These are phyloP conservation scores for Penicillium sp. DNA, from an alignment of 2,329 filamentous ascomycete species.

Conservation along the genomic window DNA sequence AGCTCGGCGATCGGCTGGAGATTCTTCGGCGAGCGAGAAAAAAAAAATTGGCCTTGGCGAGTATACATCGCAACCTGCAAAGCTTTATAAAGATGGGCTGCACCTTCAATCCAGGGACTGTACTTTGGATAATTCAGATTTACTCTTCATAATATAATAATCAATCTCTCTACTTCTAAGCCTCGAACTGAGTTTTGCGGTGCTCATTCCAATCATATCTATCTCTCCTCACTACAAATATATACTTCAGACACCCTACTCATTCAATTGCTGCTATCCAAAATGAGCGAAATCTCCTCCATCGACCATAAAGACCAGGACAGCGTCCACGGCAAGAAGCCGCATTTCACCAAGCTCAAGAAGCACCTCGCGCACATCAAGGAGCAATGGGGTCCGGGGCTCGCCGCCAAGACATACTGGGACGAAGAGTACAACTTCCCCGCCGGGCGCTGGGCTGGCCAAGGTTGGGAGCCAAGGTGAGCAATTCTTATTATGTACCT, in stretches of 20 bases:
- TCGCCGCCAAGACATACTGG: conserved; percentile 13
- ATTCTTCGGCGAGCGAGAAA: neutral
- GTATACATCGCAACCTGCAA: no score
- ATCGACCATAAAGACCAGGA: neutral
- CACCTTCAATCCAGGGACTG: neutral
- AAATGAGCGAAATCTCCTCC: conserved; percentile 6
- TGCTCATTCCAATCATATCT: no score
- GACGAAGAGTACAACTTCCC: conserved; percentile 20
- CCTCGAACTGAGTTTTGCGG: neutral
- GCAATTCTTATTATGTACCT: neutral
- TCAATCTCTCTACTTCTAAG: neutral
- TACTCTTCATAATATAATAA: neutral
- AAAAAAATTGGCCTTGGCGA: neutral
- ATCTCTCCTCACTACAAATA: neutral
- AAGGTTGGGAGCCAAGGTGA: conserved; percentile 8
- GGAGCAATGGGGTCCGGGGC: conserved; percentile 10
- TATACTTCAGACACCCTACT: neutral
- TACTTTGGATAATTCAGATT: neutral
- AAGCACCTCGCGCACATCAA: conserved; percentile 6
- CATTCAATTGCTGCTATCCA: neutral
- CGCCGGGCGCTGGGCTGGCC: conserved; percentile 13
- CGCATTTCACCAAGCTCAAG: conserved; percentile 5
- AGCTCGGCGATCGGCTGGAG: conserved; percentile 6
- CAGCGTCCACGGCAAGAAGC: neutral
- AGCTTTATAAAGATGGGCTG: conserved; percentile 2